phyloP scores from a whole-genome alignment of 2,329 filamentous ascomycete species.

The Tympanopsis confertula region DNA sequence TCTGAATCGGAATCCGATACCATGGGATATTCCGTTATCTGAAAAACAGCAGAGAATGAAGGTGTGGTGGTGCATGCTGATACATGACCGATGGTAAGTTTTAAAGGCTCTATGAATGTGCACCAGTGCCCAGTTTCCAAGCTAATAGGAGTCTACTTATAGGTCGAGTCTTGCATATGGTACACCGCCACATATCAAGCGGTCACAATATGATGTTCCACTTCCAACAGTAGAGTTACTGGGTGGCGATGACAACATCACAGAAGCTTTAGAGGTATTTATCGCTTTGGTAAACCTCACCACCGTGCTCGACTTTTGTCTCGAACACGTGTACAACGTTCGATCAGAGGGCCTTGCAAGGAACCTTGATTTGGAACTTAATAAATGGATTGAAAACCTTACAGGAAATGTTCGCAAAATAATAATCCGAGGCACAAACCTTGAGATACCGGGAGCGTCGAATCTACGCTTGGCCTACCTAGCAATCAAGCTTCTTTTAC shows the following conservation, averaged over 20 bases:
- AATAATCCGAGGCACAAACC: constrained; percentile 26
- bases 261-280: constrained; percentile 23
- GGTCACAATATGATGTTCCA: constrained; percentile 34
- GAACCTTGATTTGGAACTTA: constrained; percentile 23
- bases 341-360: constrained; percentile 2
- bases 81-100: constrained; percentile 41
- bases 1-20: constrained; percentile 36
- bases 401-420: constrained; percentile 21
- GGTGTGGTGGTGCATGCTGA: constrained; percentile 42
- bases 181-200: constrained; percentile 34
- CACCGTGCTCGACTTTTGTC: constrained; percentile 23
- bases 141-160: too few species aligned
- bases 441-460: constrained; percentile 29
- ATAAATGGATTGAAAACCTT: constrained; percentile 31
- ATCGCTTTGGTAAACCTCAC: constrained; percentile 31
- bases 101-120: neutral
- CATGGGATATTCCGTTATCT: constrained; percentile 36
- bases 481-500: constrained; percentile 30
- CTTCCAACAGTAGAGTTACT: constrained; percentile 23
- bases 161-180: constrained; percentile 41
- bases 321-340: constrained; percentile 19
- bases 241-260: constrained; percentile 6
- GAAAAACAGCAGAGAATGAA: constrained; percentile 39
- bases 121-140: too few species aligned
- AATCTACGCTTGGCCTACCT: constrained; percentile 40